Evolutionary conservation across 2,329 filamentous ascomycete genomes (phyloP), one percentile per base, ranked within the genome.

Genomic region (Ilyonectria sp.): DNA sequence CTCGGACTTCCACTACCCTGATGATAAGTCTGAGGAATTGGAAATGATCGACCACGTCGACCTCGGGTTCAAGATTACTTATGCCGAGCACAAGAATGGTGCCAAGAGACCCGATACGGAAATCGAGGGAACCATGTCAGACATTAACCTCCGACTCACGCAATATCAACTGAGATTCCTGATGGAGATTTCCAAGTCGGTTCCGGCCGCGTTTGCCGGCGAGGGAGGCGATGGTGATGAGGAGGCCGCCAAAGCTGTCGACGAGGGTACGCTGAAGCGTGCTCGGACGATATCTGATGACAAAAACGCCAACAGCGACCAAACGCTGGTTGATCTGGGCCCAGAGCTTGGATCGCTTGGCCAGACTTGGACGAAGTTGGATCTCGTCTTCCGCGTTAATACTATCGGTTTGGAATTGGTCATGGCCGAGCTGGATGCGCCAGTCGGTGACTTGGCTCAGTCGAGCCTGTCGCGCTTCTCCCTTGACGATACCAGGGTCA

Each of bases 1-100:
- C 0, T 98, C 95, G 0, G 91, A 94, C 61, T 94, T 98, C 76
- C 89, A 97, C 78, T 98, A 97, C 74, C 81, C 89, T 0, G 86
- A 91, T 2, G 89, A 90, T 37, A 82, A 88, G 63, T 89, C 90
- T 0, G 96, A 99, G 79, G 94, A 97, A 78, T 85, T 99, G 8
- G 94, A 99, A 78, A 92, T 99, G 84, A 97, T 99, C 73, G 95
- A 99, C 76, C 94, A 98, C 74, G 94, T 99, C 13, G 96, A 99
- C 78, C 85, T 99, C 26, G 93, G 93, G 54, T 98, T 99, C 82
- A 93, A 93, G 68, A 91, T 99, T 71, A 97, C 93, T 2, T 95
- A 98, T 80, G 90, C 95, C 1, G 95, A 98, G 77, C 96, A 99
- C 78, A 91, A 90, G 73, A 80, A 89, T 35, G 93, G 92, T 15